A percentile compares a stretch with the other conserved stretches of the same genome.
phyloP scores from a whole-genome alignment of 176 grass and related monocot species.

The Saccharum spontaneum region DNA sequence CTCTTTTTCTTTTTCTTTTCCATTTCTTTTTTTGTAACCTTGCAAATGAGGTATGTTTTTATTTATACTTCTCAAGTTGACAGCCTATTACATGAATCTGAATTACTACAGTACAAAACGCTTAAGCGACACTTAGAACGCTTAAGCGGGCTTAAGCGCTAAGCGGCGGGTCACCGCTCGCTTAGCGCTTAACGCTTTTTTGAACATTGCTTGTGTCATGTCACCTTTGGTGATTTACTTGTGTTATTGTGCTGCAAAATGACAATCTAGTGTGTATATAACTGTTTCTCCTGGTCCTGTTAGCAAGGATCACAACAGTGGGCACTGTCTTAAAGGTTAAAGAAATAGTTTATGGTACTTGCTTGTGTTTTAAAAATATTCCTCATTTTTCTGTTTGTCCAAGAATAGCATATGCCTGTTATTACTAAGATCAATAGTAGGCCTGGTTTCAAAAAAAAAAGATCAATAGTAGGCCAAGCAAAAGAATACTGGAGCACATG shows the following conservation, averaged over 20 bases:
- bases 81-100: too few species aligned
- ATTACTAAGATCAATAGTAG: background rate
- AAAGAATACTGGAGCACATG: background rate
- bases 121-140: too few species aligned
- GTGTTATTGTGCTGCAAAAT: background rate
- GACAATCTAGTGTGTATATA: background rate
- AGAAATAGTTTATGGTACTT: background rate
- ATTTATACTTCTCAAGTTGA: too few species aligned
- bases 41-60: too few species aligned
- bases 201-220: background rate
- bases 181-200: too few species aligned
- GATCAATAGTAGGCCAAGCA: background rate
- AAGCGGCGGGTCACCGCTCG: too few species aligned
- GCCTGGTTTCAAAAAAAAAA: background rate
- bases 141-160: too few species aligned
- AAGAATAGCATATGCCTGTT: background rate
- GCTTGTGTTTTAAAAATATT: background rate
- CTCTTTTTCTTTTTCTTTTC: too few species aligned
- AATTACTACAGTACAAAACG: too few species aligned
- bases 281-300: background rate
- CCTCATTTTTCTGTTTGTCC: background rate
- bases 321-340: background rate
- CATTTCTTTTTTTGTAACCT: too few species aligned
- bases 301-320: background rate
- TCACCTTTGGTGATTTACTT: background rate